Conservation (phyloP, 768 basidiomycete species). For the Lentinula aciculospora region DNA sequence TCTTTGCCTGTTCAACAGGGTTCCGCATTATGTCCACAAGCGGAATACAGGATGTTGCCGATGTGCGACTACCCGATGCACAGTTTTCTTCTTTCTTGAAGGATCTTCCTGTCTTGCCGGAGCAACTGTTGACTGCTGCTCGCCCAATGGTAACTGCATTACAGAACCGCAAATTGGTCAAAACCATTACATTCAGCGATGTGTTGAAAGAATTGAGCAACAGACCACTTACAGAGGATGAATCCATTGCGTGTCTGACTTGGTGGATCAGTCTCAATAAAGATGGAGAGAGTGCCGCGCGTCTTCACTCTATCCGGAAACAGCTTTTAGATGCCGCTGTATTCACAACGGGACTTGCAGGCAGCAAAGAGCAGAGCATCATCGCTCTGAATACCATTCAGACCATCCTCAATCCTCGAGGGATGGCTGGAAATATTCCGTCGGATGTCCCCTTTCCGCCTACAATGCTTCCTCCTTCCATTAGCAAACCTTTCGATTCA, state of each 20-base stretch:
- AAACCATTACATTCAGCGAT: slow-evolving; percentile 74
- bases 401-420: slow-evolving; percentile 65
- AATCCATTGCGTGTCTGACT: slow-evolving; percentile 76
- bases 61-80: slow-evolving; percentile 71
- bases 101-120: slow-evolving; percentile 68
- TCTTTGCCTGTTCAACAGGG: slow-evolving; percentile 60
- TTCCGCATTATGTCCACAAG: slow-evolving; percentile 73
- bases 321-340: slow-evolving; percentile 73
- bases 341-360: slow-evolving; percentile 34
- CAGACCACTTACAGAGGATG: slow-evolving; percentile 62
- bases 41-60: slow-evolving; percentile 61
- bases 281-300: slow-evolving; percentile 25
- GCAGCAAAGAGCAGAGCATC: slow-evolving; percentile 42
- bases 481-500: slow-evolving; percentile 56
- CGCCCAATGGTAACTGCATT: slow-evolving; percentile 56
- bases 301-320: slow-evolving; percentile 40
- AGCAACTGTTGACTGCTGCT: slow-evolving; percentile 50
- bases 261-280: slow-evolving; percentile 69
- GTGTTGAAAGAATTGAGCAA: slow-evolving; percentile 71
- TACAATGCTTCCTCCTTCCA: slow-evolving; percentile 59
- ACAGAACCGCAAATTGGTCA: slow-evolving; percentile 58
- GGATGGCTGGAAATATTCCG: slow-evolving; percentile 53
- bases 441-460: slow-evolving; percentile 70
- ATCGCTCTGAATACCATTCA: slow-evolving; percentile 65
- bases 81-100: slow-evolving; percentile 73